phyloP scores from a whole-genome alignment of 129 eudicot genomes.

The Flaveria robusta region DNA sequence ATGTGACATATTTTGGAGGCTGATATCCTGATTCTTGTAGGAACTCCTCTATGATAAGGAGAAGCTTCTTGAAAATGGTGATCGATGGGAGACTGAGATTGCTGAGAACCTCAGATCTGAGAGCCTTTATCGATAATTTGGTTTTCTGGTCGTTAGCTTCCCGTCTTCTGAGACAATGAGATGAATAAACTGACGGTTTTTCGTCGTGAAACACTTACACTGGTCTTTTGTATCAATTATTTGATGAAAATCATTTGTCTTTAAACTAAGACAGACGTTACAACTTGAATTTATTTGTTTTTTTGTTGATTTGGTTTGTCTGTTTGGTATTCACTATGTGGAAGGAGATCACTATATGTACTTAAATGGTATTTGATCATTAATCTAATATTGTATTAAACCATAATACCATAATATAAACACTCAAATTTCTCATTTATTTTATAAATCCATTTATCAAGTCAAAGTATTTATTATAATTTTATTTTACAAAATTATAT shows the following conservation, averaged over 20 bases:
- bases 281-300: constrained; percentile 2
- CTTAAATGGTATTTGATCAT: background rate
- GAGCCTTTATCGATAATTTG: constrained; percentile 76
- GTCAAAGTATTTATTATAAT: no score
- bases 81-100: constrained; percentile 98
- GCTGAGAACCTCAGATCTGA: constrained; percentile 97
- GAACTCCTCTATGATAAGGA: constrained; percentile 99
- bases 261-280: background rate
- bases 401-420: background rate
- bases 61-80: constrained; percentile 98
- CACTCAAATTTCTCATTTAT: no score
- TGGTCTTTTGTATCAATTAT: constrained; percentile 9
- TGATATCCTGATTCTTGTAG: constrained; percentile 45
- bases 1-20: constrained; percentile 70
- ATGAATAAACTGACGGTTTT: constrained; percentile 14
- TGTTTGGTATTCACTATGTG: background rate
- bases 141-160: background rate
- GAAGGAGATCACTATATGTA: background rate
- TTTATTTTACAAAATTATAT: no score
- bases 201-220: background rate
- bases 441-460: no score
- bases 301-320: background rate
- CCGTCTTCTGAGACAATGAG: constrained; percentile 19
- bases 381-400: background rate
- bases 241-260: constrained; percentile 3